Conservation (phyloP, 2,329 filamentous ascomycete genomes). For the Hypomyces rosellus region DNA sequence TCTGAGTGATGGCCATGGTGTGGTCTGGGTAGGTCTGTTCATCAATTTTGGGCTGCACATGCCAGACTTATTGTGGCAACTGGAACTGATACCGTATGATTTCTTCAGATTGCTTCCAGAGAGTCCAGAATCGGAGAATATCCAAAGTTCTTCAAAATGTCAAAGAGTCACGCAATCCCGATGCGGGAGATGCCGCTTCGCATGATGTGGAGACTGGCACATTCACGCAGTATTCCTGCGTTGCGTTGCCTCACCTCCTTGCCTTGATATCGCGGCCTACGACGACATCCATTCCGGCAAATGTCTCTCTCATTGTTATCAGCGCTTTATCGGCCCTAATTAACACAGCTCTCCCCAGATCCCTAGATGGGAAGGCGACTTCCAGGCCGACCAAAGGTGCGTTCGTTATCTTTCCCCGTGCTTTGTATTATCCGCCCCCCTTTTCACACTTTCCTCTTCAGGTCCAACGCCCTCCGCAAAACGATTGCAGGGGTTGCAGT, state of each 20-base stretch:
- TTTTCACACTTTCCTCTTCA: constrained; percentile 16
- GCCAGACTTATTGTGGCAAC: not conserved
- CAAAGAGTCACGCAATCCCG: constrained; percentile 8
- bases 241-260: constrained; percentile 65
- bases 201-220: constrained; percentile 21
- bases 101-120: constrained; percentile 42
- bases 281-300: constrained; percentile 51
- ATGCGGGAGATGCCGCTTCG: constrained; percentile 9
- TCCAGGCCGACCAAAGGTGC: constrained; percentile 36
- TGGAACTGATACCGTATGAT: not conserved
- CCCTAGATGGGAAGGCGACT: constrained; percentile 32
- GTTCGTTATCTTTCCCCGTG: not conserved
- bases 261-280: constrained; percentile 67
- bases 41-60: constrained; percentile 9
- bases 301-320: constrained; percentile 65
- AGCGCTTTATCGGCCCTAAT: constrained; percentile 73
- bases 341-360: constrained; percentile 67
- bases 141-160: constrained; percentile 19
- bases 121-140: constrained; percentile 25
- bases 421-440: constrained; percentile 4
- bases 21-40: constrained; percentile 76
- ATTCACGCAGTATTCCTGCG: constrained; percentile 45
- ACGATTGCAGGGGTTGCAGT: constrained; percentile 49
- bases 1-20: constrained; percentile 52
- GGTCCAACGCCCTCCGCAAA: constrained; percentile 34